These are phyloP conservation scores for Nemania sp. DNA, from an alignment of 2,329 filamentous ascomycete species.

Conservation along the genomic window DNA sequence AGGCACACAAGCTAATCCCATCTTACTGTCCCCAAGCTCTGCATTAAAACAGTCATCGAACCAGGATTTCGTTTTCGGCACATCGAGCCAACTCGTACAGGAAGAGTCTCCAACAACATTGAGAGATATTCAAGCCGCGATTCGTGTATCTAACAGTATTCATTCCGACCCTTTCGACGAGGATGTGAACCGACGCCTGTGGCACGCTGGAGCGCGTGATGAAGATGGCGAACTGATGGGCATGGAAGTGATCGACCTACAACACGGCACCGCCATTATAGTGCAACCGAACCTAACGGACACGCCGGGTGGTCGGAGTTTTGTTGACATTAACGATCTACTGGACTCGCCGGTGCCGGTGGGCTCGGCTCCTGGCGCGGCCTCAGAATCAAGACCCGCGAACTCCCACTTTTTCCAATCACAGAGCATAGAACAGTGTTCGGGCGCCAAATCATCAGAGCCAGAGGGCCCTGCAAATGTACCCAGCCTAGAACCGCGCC, in stretches of 20 bases:
- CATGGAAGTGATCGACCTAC: slow-evolving; percentile 64
- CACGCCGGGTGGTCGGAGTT: slow-evolving; percentile 22
- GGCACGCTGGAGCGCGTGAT: slow-evolving; percentile 73
- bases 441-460: neutral
- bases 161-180: slow-evolving; percentile 46
- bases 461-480: neutral
- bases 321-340: slow-evolving; percentile 41
- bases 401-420: slow-evolving; percentile 30
- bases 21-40: slow-evolving; percentile 69
- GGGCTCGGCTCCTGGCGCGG: slow-evolving; percentile 3
- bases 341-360: slow-evolving; percentile 30
- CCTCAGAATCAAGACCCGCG: slow-evolving; percentile 3
- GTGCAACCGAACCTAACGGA: neutral
- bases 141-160: slow-evolving; percentile 60
- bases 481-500: slow-evolving; percentile 40
- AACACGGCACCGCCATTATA: neutral
- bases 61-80: slow-evolving; percentile 84
- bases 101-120: slow-evolving; percentile 72
- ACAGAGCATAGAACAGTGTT: slow-evolving; percentile 7
- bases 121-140: slow-evolving; percentile 64
- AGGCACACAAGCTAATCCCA: slow-evolving; percentile 47
- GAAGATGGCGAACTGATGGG: slow-evolving; percentile 66
- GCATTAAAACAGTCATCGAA: slow-evolving; percentile 67
- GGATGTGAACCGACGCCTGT: slow-evolving; percentile 55
- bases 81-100: slow-evolving; percentile 77